These are phyloP conservation scores for Actinidia arguta DNA, from an alignment of 179 eudicot genomes.

Conservation along the genomic window DNA sequence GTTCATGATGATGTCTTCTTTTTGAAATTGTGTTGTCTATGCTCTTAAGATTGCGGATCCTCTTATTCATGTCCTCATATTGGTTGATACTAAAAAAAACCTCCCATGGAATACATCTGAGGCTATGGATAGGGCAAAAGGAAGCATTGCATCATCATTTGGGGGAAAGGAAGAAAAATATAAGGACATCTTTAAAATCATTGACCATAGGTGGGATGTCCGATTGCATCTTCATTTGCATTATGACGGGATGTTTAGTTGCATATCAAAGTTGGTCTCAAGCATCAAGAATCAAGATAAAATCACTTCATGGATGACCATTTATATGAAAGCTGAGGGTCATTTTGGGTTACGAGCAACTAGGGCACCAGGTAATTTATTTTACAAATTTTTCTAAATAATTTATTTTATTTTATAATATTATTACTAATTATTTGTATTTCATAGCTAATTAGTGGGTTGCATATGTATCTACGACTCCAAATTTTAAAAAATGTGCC, in stretches of 20 bases:
- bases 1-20: neutral
- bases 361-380: no score
- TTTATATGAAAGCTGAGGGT: neutral
- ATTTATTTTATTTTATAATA: no score
- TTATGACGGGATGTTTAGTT: neutral
- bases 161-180: neutral
- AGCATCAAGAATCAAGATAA: neutral
- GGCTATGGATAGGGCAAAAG: neutral
- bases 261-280: neutral
- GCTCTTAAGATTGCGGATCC: neutral
- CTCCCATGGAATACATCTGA: neutral
- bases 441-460: no score
- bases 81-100: neutral
- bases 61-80: neutral
- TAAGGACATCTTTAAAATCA: neutral
- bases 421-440: no score
- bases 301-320: neutral
- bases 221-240: slow-evolving; percentile 20
- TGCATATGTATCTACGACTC: no score
- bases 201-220: neutral
- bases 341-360: neutral
- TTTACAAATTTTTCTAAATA: no score
- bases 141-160: neutral
- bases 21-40: neutral
- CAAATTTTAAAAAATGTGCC: no score